These are phyloP conservation scores for Botrytis fabae DNA, from an alignment of 2,329 filamentous ascomycete genomes.

Conservation along the genomic window DNA sequence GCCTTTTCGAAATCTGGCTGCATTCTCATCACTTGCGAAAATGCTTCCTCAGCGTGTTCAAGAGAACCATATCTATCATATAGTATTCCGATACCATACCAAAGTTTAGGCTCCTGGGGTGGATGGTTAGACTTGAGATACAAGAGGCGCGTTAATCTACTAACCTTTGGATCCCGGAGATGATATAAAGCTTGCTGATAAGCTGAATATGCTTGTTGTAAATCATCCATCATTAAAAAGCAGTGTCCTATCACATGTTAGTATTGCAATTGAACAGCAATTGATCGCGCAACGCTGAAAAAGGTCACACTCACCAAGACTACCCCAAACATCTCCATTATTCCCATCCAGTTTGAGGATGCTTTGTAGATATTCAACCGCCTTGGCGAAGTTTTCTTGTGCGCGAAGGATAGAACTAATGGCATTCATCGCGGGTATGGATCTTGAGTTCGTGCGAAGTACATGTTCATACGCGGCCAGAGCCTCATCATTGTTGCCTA, in stretches of 20 bases:
- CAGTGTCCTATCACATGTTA: conserved; percentile 71
- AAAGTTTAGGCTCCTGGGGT: conserved; percentile 84
- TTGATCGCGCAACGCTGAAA: conserved; percentile 2
- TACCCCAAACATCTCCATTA: conserved; percentile 96
- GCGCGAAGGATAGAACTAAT: conserved; percentile 90
- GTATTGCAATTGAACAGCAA: conserved; percentile 25
- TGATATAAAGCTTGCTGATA: conserved; percentile 96
- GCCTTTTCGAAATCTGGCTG: conserved; percentile 97
- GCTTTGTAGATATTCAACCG: conserved; percentile 87
- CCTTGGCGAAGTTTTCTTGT: conserved; percentile 90
- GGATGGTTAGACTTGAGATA: conserved; percentile 25
- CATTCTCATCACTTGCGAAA: conserved; percentile 99
- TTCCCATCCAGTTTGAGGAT: conserved; percentile 86
- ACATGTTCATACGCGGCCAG: conserved; percentile 90
- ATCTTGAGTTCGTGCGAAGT: conserved; percentile 82
- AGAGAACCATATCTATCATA: conserved; percentile 96
- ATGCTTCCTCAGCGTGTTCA: conserved; percentile 96
- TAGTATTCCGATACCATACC: conserved; percentile 97
- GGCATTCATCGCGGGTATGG: conserved; percentile 87
- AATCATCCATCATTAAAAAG: conserved; percentile 97
- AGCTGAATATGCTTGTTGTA: conserved; percentile 94
- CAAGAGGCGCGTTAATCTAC: conserved; percentile 4
- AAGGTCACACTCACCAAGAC: conserved; percentile 67
- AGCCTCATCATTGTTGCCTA: conserved; percentile 86
- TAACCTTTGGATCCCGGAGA: conserved; percentile 85